Evolutionary conservation across 1,284 basidiomycete species (phyloP).

Genomic region (Stereum hirsutum): DNA sequence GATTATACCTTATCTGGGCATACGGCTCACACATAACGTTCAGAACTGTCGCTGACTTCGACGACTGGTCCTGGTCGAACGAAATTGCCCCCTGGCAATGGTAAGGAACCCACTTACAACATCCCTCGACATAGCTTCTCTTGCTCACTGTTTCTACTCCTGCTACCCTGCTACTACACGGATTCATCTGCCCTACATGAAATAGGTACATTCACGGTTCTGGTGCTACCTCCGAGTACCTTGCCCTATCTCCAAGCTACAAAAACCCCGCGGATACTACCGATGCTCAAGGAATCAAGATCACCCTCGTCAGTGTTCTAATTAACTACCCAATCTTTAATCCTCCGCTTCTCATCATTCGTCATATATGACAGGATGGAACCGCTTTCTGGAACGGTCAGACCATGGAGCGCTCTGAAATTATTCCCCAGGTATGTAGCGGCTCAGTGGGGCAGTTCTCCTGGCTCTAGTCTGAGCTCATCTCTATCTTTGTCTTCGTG

Average conservation of each 20-base stretch:
- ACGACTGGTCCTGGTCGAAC: constrained; percentile 52
- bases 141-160: neutral
- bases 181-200: no score
- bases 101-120: constrained; percentile 24
- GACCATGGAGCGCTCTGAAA: no score
- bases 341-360: no score
- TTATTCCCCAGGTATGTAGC: no score
- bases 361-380: constrained; percentile 44
- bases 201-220: constrained; percentile 62
- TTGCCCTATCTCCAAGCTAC: constrained; percentile 40
- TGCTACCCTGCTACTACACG: no score
- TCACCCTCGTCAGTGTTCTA: constrained; percentile 52
- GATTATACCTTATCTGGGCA: no score
- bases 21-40: no score
- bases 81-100: constrained; percentile 52
- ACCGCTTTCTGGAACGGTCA: constrained; percentile 32
- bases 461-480: no score
- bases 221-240: constrained; percentile 42
- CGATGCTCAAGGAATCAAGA: constrained; percentile 43
- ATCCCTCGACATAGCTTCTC: neutral
- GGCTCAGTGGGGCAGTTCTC: no score
- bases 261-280: constrained; percentile 52
- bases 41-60: constrained; percentile 37
- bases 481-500: no score
- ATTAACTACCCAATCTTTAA: no score